These are phyloP conservation scores for Elsinoe perseae DNA, from an alignment of 2,329 filamentous ascomycete species.

Conservation along the genomic window DNA sequence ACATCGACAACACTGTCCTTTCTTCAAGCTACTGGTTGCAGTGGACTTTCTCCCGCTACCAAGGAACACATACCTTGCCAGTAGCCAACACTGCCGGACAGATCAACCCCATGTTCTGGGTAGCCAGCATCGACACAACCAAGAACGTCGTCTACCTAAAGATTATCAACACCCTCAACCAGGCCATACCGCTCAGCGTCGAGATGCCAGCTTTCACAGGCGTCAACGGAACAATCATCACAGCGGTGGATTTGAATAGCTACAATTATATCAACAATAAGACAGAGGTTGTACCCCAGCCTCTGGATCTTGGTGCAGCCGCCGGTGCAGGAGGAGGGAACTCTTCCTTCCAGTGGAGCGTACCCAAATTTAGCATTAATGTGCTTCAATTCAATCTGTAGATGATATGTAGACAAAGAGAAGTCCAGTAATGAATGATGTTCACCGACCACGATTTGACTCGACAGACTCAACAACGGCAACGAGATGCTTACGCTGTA, in stretches of 20 bases:
- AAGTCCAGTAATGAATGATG: too few relatives aligned
- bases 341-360: constrained; percentile 22
- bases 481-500: constrained; percentile 24
- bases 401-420: neutral
- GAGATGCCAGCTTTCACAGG: constrained; percentile 19
- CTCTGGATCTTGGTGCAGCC: constrained; percentile 17
- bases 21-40: constrained; percentile 29
- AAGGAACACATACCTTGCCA: constrained; percentile 27
- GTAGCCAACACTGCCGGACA: constrained; percentile 24
- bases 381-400: constrained; percentile 24
- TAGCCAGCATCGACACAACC: constrained; percentile 24
- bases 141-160: constrained; percentile 19
- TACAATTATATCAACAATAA: constrained; percentile 26
- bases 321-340: constrained; percentile 5
- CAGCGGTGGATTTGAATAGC: constrained; percentile 21
- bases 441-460: constrained; percentile 22
- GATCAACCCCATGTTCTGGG: constrained; percentile 29
- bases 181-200: constrained; percentile 22
- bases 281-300: constrained; percentile 22
- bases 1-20: constrained; percentile 26
- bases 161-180: constrained; percentile 24
- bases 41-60: constrained; percentile 26
- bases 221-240: constrained; percentile 27
- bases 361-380: constrained; percentile 24
- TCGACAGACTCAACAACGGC: constrained; percentile 30